Percentiles rank a stretch among this genome's conserved stretches.
These are phyloP conservation scores for Colletotrichum acutatum DNA, from an alignment of 2,329 filamentous ascomycete genomes.

Conservation along the genomic window DNA sequence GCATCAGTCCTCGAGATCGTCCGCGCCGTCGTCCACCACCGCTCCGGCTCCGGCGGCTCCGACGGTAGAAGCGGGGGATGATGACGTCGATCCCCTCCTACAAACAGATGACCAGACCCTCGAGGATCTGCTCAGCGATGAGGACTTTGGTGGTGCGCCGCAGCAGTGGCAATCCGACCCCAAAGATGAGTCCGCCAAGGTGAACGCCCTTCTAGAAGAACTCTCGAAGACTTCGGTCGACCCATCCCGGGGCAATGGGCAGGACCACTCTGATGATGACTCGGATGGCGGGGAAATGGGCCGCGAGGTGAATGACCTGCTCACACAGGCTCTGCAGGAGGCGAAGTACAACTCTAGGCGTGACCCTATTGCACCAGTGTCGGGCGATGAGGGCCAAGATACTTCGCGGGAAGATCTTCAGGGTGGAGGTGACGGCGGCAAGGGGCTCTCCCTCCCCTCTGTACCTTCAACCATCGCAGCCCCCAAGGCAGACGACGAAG, in stretches of 20 bases:
- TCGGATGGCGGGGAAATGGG: slow-evolving; percentile 64
- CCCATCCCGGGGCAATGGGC: not conserved
- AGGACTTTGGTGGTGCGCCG: slow-evolving; percentile 46
- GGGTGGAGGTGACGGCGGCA: slow-evolving; percentile 30
- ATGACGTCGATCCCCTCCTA: slow-evolving; percentile 52
- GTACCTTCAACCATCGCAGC: slow-evolving; percentile 52
- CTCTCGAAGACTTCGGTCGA: slow-evolving; percentile 40
- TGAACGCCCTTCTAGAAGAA: slow-evolving; percentile 50
- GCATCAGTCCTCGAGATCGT: slow-evolving; percentile 3
- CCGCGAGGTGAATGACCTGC: slow-evolving; percentile 54
- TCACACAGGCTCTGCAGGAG: slow-evolving; percentile 60
- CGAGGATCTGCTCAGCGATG: slow-evolving; percentile 61
- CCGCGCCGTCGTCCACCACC: not conserved
- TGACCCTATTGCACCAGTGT: not conserved
- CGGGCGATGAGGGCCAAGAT: not conserved
- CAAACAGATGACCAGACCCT: slow-evolving; percentile 63
- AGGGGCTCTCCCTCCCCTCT: slow-evolving; percentile 47
- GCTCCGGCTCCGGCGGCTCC: not conserved
- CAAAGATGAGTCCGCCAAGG: slow-evolving; percentile 43
- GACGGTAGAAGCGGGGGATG: slow-evolving; percentile 33
- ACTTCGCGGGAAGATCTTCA: slow-evolving; percentile 23
- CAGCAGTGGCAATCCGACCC: slow-evolving; percentile 41
- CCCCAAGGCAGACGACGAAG: slow-evolving; percentile 22
- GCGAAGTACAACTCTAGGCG: slow-evolving; percentile 46
- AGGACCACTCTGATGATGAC: slow-evolving; percentile 48